phyloP scores from a whole-genome alignment of 306 rosid genomes.

The Medicago lupulina region DNA sequence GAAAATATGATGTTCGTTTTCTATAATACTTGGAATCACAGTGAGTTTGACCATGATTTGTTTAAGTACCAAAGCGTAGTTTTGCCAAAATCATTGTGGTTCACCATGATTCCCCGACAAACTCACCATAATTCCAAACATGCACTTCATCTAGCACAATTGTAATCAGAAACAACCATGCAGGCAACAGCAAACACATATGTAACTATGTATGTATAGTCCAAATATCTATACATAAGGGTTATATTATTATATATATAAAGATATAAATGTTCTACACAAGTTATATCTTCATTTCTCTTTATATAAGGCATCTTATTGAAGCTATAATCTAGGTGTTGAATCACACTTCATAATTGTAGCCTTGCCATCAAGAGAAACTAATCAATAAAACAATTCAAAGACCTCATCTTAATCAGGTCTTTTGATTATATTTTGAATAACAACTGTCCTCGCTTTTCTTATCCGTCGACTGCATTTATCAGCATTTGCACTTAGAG shows the following conservation, averaged over 20 bases:
- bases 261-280: slow-evolving; percentile 41
- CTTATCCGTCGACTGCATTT: slow-evolving; percentile 62
- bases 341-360: slow-evolving; percentile 22
- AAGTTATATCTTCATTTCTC: slow-evolving; percentile 31
- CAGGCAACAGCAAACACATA: background rate
- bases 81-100: background rate
- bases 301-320: slow-evolving; percentile 21
- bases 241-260: background rate
- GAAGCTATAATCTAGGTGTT: slow-evolving; percentile 15
- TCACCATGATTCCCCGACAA: background rate
- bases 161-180: slow-evolving; percentile 1
- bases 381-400: slow-evolving; percentile 35
- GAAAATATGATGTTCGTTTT: background rate
- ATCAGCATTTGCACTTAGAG: slow-evolving; percentile 60
- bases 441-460: slow-evolving; percentile 69
- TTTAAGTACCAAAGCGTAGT: too few relatives aligned
- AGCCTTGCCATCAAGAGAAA: slow-evolving; percentile 32
- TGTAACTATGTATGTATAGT: slow-evolving; percentile 19
- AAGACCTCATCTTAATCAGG: slow-evolving; percentile 34
- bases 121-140: background rate
- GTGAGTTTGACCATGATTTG: background rate
- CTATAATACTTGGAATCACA: too few relatives aligned
- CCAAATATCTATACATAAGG: slow-evolving; percentile 31
- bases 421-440: slow-evolving; percentile 56
- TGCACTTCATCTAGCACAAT: slow-evolving; percentile 4